Percentiles rank a stretch among this genome's conserved stretches.
phyloP scores from a whole-genome alignment of 2,329 filamentous ascomycete species.

The Grosmannia serpens region DNA sequence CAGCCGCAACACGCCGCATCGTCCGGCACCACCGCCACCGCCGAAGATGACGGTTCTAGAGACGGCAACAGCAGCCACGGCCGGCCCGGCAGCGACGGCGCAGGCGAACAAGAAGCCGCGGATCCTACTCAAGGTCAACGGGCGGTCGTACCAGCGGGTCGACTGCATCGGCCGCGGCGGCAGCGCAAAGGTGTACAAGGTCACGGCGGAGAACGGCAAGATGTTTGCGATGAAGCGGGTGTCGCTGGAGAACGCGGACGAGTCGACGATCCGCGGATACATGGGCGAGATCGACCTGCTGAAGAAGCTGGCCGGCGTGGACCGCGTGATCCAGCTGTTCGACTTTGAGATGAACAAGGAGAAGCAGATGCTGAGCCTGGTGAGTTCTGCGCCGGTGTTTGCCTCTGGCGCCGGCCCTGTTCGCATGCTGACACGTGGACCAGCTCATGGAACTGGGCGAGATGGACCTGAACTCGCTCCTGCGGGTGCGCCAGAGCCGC shows the following conservation, averaged over 20 bases:
- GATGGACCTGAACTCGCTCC: slow-evolving; percentile 77
- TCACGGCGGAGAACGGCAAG: slow-evolving; percentile 94
- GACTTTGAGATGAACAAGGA: slow-evolving; percentile 92
- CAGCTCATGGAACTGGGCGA: slow-evolving; percentile 97
- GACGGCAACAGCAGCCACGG: slow-evolving; percentile 70
- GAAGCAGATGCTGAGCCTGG: slow-evolving; percentile 77
- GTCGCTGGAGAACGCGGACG: slow-evolving; percentile 80
- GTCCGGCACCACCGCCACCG: slow-evolving; percentile 60
- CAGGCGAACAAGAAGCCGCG: slow-evolving; percentile 60
- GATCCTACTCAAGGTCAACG: slow-evolving; percentile 78
- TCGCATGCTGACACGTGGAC: neutral
- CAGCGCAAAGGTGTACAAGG: slow-evolving; percentile 87
- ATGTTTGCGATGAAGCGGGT: slow-evolving; percentile 92
- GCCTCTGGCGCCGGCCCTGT: neutral
- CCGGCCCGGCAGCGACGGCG: slow-evolving; percentile 64
- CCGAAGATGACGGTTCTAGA: slow-evolving; percentile 97
- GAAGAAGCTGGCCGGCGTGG: slow-evolving; percentile 68
- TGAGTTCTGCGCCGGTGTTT: slow-evolving; percentile 41
- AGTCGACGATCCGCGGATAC: slow-evolving; percentile 70
- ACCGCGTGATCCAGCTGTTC: slow-evolving; percentile 79
- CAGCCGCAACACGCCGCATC: slow-evolving; percentile 59
- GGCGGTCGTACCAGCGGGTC: slow-evolving; percentile 78
- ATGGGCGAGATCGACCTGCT: slow-evolving; percentile 93
- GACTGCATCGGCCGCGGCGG: slow-evolving; percentile 88
- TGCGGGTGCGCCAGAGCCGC: slow-evolving; percentile 59